A percentile compares a stretch with the other conserved stretches of the same genome.
Evolutionary conservation across 2,329 filamentous ascomycete species (phyloP).

Genomic region (Aphanocladium album): DNA sequence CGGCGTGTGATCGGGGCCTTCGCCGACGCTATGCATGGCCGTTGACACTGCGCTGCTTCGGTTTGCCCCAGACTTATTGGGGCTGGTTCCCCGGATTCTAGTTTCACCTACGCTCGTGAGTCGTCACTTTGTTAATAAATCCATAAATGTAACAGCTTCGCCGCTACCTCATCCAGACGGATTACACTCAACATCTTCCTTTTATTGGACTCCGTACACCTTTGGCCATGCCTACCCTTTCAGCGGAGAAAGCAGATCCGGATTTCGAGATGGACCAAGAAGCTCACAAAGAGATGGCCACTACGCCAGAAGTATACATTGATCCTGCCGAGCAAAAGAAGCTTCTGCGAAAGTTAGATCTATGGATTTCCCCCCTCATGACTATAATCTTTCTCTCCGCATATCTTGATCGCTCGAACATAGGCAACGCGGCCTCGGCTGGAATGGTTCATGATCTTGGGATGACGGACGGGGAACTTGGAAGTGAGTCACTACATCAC

Average conservation of each 20-base stretch:
- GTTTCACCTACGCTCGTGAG: neutral
- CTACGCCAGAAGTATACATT: neutral
- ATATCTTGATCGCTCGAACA: conserved; percentile 20
- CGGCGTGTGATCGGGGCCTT: neutral
- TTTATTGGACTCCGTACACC: neutral
- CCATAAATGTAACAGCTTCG: neutral
- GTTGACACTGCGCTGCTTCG: neutral
- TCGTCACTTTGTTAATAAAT: neutral
- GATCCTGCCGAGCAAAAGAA: conserved; percentile 18
- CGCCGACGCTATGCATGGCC: neutral
- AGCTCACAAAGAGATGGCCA: neutral
- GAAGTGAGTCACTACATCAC: conserved; percentile 12
- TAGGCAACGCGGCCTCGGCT: conserved; percentile 19
- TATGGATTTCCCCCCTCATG: conserved; percentile 25
- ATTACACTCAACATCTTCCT: neutral
- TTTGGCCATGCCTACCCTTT: neutral
- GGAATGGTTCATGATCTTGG: conserved; percentile 32
- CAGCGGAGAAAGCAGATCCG: neutral
- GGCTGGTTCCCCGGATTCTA: neutral
- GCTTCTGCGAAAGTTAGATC: conserved; percentile 27
- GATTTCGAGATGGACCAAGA: neutral
- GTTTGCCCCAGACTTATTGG: neutral
- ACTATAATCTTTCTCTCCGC: conserved; percentile 34
- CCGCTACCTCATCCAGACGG: neutral
- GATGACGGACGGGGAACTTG: conserved; percentile 30